Base-by-base conservation (phyloP, 1,284 basidiomycete species). In the Leccinum fuscescens region DNA sequence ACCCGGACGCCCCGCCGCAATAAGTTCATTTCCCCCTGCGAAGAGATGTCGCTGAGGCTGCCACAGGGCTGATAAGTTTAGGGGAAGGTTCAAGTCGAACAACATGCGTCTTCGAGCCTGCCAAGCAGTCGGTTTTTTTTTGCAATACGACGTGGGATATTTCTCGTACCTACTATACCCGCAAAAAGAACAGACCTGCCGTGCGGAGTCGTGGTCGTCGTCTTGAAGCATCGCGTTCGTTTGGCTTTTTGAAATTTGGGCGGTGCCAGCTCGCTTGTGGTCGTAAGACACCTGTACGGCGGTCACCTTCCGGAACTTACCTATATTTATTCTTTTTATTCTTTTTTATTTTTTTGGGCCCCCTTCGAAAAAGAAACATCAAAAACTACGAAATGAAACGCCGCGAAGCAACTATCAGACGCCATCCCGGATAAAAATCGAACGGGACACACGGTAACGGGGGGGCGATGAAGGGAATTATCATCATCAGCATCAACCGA, bases 361-460 rank as follows among this genome's bases (percentile, higher is more conserved):
- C 44, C 20, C 44, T 48, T 48, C n/a, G 39, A 42, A 42, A 42
- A 42, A 39, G 39, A 39, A 39, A 39, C n/a, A 37, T 9, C 15
- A 39, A 5, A n/a, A 44, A 24, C 27, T 27, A 15, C 6, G 22
- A 62, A 61, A 61, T 58, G 60, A 58, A 58, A 62, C 59, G 46
- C 61, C 59, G 60, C 59, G 59, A 61, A 62, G 14, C 11, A 22
- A 42, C 37, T 44, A n/a, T 58, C 54, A 56, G 56, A 31, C 27
- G 39, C 53, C 42, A 17, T 55, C 8, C 31, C 22, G 60, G 59
- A 61, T 61, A 60, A 61, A 62, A 62, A 62, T 24, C 20, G 35
- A 22, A n/a, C 20, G 22, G 17, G 42, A 29, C 58, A 20, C 42
- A 61, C 57, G 57, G 60, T 31, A 31, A 24, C 49, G 49, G 15